These are phyloP conservation scores for Iberis pinnata DNA, from an alignment of 345 rosid genomes.

Conservation along the genomic window DNA sequence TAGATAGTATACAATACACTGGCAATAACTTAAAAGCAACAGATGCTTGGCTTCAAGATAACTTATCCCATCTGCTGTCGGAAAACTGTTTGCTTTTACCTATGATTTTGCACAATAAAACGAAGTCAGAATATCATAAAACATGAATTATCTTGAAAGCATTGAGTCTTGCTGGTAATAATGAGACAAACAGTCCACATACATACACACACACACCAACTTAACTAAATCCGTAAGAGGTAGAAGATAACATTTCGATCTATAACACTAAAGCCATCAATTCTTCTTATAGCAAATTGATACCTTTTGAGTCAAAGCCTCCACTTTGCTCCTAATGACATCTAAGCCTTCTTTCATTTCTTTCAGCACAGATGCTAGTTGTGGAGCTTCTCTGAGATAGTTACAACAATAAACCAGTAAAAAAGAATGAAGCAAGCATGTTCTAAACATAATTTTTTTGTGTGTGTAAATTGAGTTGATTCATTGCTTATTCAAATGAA, in stretches of 20 bases:
- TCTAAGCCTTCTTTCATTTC: conserved; percentile 83
- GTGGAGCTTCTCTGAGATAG: conserved; percentile 56
- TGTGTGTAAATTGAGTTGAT: background rate
- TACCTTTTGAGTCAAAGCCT: conserved; percentile 72
- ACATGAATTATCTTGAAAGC: no score
- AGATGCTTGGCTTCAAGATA: conserved; percentile 85
- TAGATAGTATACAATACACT: conserved; percentile 67
- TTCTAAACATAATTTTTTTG: no score
- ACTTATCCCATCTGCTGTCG: conserved; percentile 78
- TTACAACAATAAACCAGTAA: background rate
- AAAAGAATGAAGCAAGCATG: background rate
- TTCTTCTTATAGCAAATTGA: no score
- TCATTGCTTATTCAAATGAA: no score
- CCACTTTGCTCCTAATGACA: conserved; percentile 57
- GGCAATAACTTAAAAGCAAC: conserved; percentile 75
- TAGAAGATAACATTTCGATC: no score
- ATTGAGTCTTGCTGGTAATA: no score
- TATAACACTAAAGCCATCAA: no score
- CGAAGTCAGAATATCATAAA: background rate
- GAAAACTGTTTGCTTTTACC: conserved; percentile 67
- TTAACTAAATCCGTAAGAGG: no score
- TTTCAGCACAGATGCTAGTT: conserved; percentile 48
- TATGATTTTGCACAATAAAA: no score
- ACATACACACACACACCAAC: no score
- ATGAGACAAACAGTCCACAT: no score